These are phyloP conservation scores for Boletellus deceptivus DNA, from an alignment of 1,284 basidiomycete species.

Conservation along the genomic window DNA sequence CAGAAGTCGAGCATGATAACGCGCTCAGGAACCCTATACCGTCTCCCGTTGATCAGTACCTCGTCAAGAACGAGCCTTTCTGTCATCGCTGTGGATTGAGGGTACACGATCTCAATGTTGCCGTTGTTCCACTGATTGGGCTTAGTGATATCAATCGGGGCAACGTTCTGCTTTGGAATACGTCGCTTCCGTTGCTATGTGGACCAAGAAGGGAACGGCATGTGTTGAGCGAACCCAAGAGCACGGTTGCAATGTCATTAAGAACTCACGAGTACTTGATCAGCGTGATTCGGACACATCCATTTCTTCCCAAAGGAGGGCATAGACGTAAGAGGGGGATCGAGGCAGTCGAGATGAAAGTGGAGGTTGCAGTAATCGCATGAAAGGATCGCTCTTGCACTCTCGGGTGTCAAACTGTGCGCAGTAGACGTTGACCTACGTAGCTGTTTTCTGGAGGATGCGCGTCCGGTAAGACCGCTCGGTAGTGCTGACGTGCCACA, in stretches of 20 bases:
- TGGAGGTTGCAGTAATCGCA: slow-evolving; percentile 95
- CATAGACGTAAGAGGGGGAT: slow-evolving; percentile 85
- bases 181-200: slow-evolving; percentile 71
- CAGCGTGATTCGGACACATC: slow-evolving; percentile 98
- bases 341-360: slow-evolving; percentile 97
- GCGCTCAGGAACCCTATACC: slow-evolving; percentile 92
- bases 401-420: slow-evolving; percentile 41
- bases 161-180: slow-evolving; percentile 65
- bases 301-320: slow-evolving; percentile 89
- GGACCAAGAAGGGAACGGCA: slow-evolving; percentile 6
- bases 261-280: slow-evolving; percentile 67
- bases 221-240: slow-evolving; percentile 8
- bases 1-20: slow-evolving; percentile 94
- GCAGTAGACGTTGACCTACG: slow-evolving; percentile 46
- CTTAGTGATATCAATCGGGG: slow-evolving; percentile 69
- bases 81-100: slow-evolving; percentile 46
- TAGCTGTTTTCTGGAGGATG: slow-evolving; percentile 54
- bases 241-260: slow-evolving; percentile 3
- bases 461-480: slow-evolving; percentile 43
- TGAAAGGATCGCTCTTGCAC: slow-evolving; percentile 76
- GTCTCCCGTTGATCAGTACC: slow-evolving; percentile 77
- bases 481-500: slow-evolving; percentile 82
- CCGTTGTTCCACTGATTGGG: slow-evolving; percentile 84
- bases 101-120: slow-evolving; percentile 83
- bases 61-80: slow-evolving; percentile 65